Base-by-base conservation (phyloP, 2,329 filamentous ascomycete genomes). In the Clonostachys rosea region DNA sequence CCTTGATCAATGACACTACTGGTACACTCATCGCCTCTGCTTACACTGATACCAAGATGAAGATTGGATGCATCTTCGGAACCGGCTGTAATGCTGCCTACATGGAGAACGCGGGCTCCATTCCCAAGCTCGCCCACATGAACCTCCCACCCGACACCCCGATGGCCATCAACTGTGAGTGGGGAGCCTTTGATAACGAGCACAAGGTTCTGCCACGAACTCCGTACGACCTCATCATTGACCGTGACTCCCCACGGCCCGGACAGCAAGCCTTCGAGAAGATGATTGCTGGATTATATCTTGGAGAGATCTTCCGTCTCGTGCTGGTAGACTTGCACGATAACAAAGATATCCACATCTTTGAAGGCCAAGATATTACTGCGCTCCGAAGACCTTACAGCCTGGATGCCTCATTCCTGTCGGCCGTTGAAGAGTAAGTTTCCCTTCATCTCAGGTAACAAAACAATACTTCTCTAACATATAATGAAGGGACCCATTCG, bases 11-110 rank as follows among this genome's bases (percentile, higher is more conserved):
- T 66, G 94, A 99, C 66, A 99, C 94, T 43, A 97, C 92, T 16
- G 94, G 94, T 59, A 99, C 94, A 34, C 75, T 99, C 59, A 95
- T 99, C 60, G 94, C 94, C 51, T 97, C 92, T 24, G 87, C 90
- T 33, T 99, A 99, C 71, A 97, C 92, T n/a, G 91, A 99, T 64
- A 74, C 85, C 42, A 83, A 85, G 56, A 95, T 96, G 81, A 91
- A 84, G 71, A 94, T 97, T 59, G 94, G 94, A 47, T 96, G 92
- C 69, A 99, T 99, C 63, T 99, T 99, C 60, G 94, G 94, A 58
- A 99, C 94, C 12, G 94, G 94, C 50, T 96, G 94, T 73, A 99
- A 99, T 61, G 94, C 92, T 39, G 94, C 94, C 37, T 99, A 99
- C 74, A 95, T 99, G 87, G 94, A 99, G 70, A 72, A 95, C 60